Conservation (phyloP, 345 rosid species). For the Microthlaspi erraticum region DNA sequence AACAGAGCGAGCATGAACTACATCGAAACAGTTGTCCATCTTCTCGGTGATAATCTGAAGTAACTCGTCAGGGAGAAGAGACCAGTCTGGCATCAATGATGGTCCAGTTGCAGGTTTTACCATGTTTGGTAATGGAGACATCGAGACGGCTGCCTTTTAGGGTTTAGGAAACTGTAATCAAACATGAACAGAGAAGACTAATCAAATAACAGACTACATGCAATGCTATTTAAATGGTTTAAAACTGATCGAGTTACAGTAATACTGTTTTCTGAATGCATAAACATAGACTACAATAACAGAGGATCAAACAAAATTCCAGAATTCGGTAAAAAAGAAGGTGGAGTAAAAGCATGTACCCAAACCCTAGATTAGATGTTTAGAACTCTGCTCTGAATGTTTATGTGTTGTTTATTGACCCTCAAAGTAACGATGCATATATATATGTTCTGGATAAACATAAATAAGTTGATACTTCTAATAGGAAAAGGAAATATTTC, state of each 20-base stretch:
- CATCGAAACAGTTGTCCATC: neutral
- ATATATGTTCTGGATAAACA: too few species aligned
- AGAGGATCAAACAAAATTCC: neutral
- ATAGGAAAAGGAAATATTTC: too few species aligned
- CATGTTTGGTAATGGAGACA: too few species aligned
- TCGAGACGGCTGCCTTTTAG: too few species aligned
- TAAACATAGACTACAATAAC: constrained; percentile 1
- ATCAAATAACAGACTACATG: neutral
- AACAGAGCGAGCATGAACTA: constrained; percentile 3
- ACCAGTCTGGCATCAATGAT: neutral
- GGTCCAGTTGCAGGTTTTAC: too few species aligned
- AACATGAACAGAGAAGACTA: neutral
- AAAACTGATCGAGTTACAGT: too few species aligned
- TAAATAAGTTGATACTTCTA: too few species aligned
- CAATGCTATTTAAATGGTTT: too few species aligned
- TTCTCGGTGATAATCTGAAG: neutral
- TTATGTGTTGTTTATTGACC: too few species aligned
- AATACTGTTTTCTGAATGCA: neutral
- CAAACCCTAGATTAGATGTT: neutral
- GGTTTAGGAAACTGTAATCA: neutral
- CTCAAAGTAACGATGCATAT: too few species aligned
- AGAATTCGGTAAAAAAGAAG: too few species aligned
- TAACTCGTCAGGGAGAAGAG: neutral
- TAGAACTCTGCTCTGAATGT: neutral
- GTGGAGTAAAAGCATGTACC: neutral